These are phyloP conservation scores for Rhizophagus prolifer DNA, from an alignment of 192 early-diverging fungal species.

Conservation along the genomic window DNA sequence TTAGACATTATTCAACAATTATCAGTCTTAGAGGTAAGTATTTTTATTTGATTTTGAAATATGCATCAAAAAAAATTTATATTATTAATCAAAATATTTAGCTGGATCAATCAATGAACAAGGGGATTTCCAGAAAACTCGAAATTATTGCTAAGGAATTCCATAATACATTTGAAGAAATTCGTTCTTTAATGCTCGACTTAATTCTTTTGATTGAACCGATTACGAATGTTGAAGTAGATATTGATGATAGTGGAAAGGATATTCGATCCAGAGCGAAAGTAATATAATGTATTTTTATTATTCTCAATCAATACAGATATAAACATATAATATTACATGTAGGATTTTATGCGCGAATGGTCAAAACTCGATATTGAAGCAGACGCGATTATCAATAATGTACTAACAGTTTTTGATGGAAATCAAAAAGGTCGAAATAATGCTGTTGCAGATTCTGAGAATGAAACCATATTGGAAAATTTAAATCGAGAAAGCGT, in stretches of 20 bases:
- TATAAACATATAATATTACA: not conserved
- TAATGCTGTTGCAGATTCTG: not conserved
- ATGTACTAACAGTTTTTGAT: not conserved
- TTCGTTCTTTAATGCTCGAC: slow-evolving; percentile 19
- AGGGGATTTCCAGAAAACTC: not conserved
- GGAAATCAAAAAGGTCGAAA: not conserved
- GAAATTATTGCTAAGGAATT: slow-evolving; percentile 23
- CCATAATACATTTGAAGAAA: slow-evolving; percentile 21
- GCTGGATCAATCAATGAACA: not conserved
- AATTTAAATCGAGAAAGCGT: not conserved
- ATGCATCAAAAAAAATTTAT: not conserved
- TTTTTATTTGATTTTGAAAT: no score
- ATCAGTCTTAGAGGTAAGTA: not conserved
- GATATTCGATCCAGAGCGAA: slow-evolving; percentile 38
- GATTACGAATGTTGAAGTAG: slow-evolving; percentile 37
- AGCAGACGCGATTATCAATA: not conserved
- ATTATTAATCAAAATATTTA: not conserved
- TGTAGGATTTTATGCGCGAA: slow-evolving; percentile 3
- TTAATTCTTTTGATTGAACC: slow-evolving; percentile 39
- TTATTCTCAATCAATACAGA: not conserved
- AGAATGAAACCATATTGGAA: not conserved
- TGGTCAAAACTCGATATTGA: slow-evolving; percentile 18
- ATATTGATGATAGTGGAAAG: slow-evolving; percentile 36
- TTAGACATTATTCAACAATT: slow-evolving; percentile 10
- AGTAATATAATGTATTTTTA: slow-evolving; percentile 11